These are phyloP conservation scores for Primulina huaijiensis DNA, from an alignment of 257 asterid genomes.

Conservation along the genomic window DNA sequence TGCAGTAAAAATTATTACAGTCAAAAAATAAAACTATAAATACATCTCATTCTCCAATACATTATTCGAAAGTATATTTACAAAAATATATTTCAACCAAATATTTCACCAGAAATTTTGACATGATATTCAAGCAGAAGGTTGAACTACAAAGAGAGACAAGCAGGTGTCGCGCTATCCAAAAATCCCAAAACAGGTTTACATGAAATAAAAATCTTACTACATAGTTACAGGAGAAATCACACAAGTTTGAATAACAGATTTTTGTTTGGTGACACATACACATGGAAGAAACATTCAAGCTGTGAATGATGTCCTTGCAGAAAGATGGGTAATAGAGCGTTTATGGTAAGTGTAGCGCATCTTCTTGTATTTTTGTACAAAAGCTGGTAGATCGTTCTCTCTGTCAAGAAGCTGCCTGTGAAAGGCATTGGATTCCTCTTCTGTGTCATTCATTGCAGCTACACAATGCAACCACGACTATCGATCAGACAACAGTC, in stretches of 20 bases:
- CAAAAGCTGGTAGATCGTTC: conserved; percentile 64
- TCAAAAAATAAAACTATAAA: no score
- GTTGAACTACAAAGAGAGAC: not conserved
- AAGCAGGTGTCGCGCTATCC: not conserved
- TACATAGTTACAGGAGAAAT: not conserved
- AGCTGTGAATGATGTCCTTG: conserved; percentile 57
- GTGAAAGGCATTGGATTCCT: conserved; percentile 79
- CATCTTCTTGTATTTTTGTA: conserved; percentile 83
- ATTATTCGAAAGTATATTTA: no score
- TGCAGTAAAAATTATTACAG: no score
- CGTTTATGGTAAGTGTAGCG: conserved; percentile 66
- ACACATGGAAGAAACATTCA: conserved; percentile 21
- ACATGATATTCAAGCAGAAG: not conserved
- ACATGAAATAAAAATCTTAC: not conserved
- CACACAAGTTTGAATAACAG: not conserved
- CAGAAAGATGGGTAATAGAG: conserved; percentile 83
- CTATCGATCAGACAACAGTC: not conserved
- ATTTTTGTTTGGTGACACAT: not conserved
- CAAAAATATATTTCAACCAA: not conserved
- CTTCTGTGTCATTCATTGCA: conserved; percentile 67
- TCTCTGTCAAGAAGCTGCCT: conserved; percentile 76
- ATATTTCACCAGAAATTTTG: not conserved
- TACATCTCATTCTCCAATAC: not conserved
- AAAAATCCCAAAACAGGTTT: not conserved
- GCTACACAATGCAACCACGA: conserved; percentile 36